phyloP scores from a whole-genome alignment of 176 grass and related monocot species.

The Carex kokanica region DNA sequence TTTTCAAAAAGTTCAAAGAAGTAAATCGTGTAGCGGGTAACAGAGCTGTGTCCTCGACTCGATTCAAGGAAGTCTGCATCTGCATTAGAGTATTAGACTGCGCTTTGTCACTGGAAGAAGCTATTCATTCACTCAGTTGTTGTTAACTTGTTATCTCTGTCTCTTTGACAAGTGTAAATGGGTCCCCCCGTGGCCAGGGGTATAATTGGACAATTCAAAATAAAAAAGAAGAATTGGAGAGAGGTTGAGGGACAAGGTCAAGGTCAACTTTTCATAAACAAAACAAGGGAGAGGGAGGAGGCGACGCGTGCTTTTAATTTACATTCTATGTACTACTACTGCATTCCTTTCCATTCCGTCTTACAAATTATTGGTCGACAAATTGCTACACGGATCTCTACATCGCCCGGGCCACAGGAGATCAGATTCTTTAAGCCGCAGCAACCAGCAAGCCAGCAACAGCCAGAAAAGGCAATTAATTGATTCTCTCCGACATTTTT shows the following conservation, averaged over 20 bases:
- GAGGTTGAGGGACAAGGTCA: too few relatives aligned
- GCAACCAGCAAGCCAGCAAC: neutral
- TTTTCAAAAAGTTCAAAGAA: neutral
- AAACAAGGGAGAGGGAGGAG: too few relatives aligned
- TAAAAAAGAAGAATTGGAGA: too few relatives aligned
- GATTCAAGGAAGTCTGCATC: too few relatives aligned
- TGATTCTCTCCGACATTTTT: neutral
- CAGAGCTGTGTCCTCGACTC: neutral
- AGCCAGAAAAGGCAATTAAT: slow-evolving; percentile 6
- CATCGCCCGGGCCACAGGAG: neutral
- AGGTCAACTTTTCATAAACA: too few relatives aligned
- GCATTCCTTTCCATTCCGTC: too few relatives aligned
- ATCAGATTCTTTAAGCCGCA: neutral
- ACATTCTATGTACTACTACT: too few relatives aligned
- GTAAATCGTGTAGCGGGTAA: neutral
- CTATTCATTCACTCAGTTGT: too few relatives aligned
- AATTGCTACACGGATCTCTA: neutral
- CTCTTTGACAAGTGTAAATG: slow-evolving; percentile 2
- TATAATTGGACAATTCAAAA: too few relatives aligned
- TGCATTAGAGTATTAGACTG: neutral
- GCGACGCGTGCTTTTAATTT: too few relatives aligned
- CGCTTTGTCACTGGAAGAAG: neutral
- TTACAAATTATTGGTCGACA: neutral
- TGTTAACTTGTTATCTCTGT: neutral
- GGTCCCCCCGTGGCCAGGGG: neutral